A percentile compares a stretch with the other conserved stretches of the same genome.
Conservation (phyloP, 2,329 filamentous ascomycete genomes). For the Fonsecaea monophora region DNA sequence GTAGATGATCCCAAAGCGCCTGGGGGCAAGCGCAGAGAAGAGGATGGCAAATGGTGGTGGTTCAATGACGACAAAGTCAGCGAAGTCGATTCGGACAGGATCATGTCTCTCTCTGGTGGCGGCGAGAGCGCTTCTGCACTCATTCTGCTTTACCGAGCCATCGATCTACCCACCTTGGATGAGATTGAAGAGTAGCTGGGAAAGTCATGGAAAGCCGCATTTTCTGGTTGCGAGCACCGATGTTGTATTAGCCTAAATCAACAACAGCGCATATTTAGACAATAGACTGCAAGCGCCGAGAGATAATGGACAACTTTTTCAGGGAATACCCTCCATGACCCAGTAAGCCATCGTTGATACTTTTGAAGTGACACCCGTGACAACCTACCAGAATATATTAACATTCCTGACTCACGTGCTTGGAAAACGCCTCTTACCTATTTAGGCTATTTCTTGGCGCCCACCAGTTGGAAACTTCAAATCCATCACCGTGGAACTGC, state of each 20-base stretch:
- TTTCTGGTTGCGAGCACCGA: slow-evolving; percentile 3
- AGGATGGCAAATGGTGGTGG: slow-evolving; percentile 99
- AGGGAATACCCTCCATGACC: background rate
- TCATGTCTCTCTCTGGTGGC: slow-evolving; percentile 86
- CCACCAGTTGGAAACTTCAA: slow-evolving; percentile 19
- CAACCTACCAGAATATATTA: background rate
- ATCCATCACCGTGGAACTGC: slow-evolving; percentile 16
- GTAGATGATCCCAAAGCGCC: slow-evolving; percentile 68
- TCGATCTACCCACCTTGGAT: slow-evolving; percentile 55
- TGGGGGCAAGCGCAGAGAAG: slow-evolving; percentile 73
- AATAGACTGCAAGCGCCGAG: slow-evolving; percentile 13
- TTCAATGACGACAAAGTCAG: slow-evolving; percentile 98
- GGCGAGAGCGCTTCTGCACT: slow-evolving; percentile 63
- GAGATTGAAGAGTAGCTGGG: slow-evolving; percentile 42
- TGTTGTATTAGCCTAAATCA: background rate
- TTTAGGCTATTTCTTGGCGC: slow-evolving; percentile 17
- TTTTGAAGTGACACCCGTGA: background rate
- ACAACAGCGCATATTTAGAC: slow-evolving; percentile 9
- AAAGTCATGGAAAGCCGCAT: background rate
- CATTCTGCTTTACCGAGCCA: slow-evolving; percentile 58
- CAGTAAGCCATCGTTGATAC: background rate
- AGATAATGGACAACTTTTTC: background rate
- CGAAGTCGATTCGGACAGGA: slow-evolving; percentile 89
- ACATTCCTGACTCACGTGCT: slow-evolving; percentile 3
- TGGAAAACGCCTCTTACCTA: background rate